Evolutionary conservation across 495 filamentous ascomycete genomes (phyloP), one percentile per base, ranked within the genome.

Genomic region (Penicillium atrosanguineum): DNA sequence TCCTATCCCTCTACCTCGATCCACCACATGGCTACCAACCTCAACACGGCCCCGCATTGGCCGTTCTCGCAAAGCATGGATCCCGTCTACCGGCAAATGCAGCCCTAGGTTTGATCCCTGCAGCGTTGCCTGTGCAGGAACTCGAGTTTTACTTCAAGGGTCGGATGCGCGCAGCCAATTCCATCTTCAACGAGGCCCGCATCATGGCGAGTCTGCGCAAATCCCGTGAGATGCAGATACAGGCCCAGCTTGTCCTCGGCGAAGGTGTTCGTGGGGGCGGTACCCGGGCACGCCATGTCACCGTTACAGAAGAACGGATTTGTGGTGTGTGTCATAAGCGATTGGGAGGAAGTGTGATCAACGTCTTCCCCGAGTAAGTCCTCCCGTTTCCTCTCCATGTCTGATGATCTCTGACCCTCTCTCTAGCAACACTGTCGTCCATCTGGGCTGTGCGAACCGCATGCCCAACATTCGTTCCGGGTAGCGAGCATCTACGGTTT

Each of bases 291-390:
- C 75, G 88, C 51, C 76, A 86, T 55, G 90, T 95, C 28, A 81
- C 90, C 7, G 82, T 98, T 52, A 78, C 75, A 2, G 93, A 98
- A 60, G 91, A 97, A 57, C 79, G 89, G 52, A 86, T 94, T 20
- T 98, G 94, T 67, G 85, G 87, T 11, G 87, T 94, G 36, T 98
- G 94, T 66, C 86, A 95, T 68, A 97, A 96, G 74, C 74, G 94
- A 51, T 79, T 98, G 56, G 94, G 95, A 7, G 85, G 89, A 14
- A 94, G 87, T 69, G 94, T 95, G 18, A 87, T 97, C 47, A 82
- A 84, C 65, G 85, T 88, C 49, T 81, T 83, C 63, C 84, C 87
- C 40, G 81, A 85, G 83, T 81, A 75, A 66, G 75, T 80, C 61
- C 46, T 46, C 11, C 29, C 28, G 52, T 21, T 8, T 34, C 31